Evolutionary conservation across 371 early-diverging fungal genomes (phyloP), one percentile per base, ranked within the genome.

Genomic region (Antonospora locustae): DNA sequence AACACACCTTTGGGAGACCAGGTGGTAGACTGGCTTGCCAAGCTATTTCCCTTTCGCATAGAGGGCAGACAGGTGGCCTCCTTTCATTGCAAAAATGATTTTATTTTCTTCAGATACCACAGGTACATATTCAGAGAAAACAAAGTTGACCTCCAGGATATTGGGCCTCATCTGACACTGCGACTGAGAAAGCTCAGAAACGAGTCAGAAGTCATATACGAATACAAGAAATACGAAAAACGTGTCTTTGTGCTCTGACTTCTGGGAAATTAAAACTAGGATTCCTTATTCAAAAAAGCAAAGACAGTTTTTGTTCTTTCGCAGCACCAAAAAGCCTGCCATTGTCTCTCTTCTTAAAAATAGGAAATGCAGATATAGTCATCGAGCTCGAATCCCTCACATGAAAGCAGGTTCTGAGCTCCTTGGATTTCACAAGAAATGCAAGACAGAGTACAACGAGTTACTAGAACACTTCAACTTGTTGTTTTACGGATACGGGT

Each of bases 51-150:
- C 7, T 88, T 87, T 55, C 84, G 89, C 67, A 88, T 91, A 64
- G 78, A 85, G 65, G 90, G 90, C 4, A 78, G 93, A 44, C 92
- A 94, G 66, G 91, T 83, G 6, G 86, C 81, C 2, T 94, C 93
- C 2, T 85, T 94, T 75, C 92, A 92, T 68, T 93, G 93, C 65
- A 91, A 94, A 71, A 85, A 93, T 38, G 97, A 96, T 72, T 96
- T 91, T 66, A 88, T 96, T 55, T 94, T 91, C 72, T 90, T 96
- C 67, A 79, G 95, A 67, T 79, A 93, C 29, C 94, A 93, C 69
- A 81, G 85, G 79, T 85, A 74, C 34, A 56, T 32, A 7, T 60
- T 79, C 55, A 30, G 40, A n/a, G 49, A 56, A 28, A 84, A 92
- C 65, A 78, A 81, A 29, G 86, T 82, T 23, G 84, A 84, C 39